Percentiles rank a stretch among this genome's conserved stretches.
Conservation (phyloP, 1,284 basidiomycete genomes). For the Puccinia horiana region DNA sequence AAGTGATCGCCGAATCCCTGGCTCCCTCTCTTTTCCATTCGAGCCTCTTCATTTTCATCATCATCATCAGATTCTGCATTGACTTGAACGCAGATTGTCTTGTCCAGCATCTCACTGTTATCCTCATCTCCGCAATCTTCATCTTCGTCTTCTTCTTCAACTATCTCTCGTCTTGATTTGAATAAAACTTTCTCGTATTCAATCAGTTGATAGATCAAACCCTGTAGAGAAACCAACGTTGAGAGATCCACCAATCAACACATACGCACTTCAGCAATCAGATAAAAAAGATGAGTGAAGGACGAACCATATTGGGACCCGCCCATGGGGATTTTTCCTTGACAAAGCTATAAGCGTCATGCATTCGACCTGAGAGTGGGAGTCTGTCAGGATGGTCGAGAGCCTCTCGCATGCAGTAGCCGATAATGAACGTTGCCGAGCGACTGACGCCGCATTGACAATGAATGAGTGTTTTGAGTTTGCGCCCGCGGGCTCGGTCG, state of each 20-base stretch:
- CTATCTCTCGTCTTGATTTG: slow-evolving; percentile 36
- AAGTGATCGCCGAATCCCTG: neutral
- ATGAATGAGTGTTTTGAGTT: slow-evolving; percentile 80
- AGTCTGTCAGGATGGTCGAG: slow-evolving; percentile 65
- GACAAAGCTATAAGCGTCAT: slow-evolving; percentile 71
- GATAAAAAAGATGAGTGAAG: slow-evolving; percentile 44
- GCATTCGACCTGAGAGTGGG: slow-evolving; percentile 69
- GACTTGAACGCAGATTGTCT: slow-evolving; percentile 41
- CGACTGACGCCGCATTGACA: slow-evolving; percentile 96
- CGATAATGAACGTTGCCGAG: slow-evolving; percentile 87
- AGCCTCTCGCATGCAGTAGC: slow-evolving; percentile 91
- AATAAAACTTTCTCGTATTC: slow-evolving; percentile 70
- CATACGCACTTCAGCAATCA: slow-evolving; percentile 38
- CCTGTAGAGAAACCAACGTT: slow-evolving; percentile 27
- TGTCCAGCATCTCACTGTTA: neutral
- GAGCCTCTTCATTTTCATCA: neutral
- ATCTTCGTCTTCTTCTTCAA: slow-evolving; percentile 50
- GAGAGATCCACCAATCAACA: neutral
- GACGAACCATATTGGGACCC: slow-evolving; percentile 85
- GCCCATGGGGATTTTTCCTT: slow-evolving; percentile 84
- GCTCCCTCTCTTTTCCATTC: neutral
- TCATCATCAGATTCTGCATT: slow-evolving; percentile 33
- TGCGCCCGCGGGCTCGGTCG: slow-evolving; percentile 71
- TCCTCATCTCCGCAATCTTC: neutral
- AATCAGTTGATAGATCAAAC: slow-evolving; percentile 91